Conservation (phyloP, 2,329 filamentous ascomycete genomes). For the Macroventuria anomochaeta region DNA sequence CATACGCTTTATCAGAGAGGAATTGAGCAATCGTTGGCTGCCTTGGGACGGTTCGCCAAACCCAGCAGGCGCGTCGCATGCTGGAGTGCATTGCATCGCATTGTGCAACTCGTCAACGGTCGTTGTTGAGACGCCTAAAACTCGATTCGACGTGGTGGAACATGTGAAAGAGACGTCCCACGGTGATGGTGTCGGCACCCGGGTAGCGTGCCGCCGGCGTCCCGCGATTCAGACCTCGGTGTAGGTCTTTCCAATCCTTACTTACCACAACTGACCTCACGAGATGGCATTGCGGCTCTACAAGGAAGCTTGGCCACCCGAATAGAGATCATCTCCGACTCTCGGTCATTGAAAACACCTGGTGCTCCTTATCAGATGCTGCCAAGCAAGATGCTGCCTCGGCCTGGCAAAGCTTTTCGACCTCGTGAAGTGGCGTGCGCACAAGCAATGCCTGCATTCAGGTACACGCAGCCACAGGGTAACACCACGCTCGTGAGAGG, state of each 20-base stretch:
- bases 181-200: slow-evolving; percentile 11
- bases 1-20: slow-evolving; percentile 10
- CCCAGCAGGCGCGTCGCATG: background rate
- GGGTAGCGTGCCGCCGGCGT: slow-evolving; percentile 9
- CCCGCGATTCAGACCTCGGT: background rate
- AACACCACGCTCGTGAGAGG: slow-evolving; percentile 1
- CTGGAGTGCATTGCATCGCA: slow-evolving; percentile 8
- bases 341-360: slow-evolving; percentile 3
- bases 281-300: slow-evolving; percentile 15
- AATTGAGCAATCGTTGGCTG: slow-evolving; percentile 6
- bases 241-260: background rate
- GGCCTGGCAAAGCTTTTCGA: slow-evolving; percentile 3
- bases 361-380: slow-evolving; percentile 10
- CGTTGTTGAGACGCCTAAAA: slow-evolving; percentile 13
- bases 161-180: slow-evolving; percentile 16
- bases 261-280: background rate
- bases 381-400: slow-evolving; percentile 10
- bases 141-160: slow-evolving; percentile 1
- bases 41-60: slow-evolving; percentile 2
- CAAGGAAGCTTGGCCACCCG: slow-evolving; percentile 14
- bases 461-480: slow-evolving; percentile 6
- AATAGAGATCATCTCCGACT: slow-evolving; percentile 12
- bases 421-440: background rate
- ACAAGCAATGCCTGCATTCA: slow-evolving; percentile 13
- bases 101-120: slow-evolving; percentile 9